Evolutionary conservation across 2,329 filamentous ascomycete species (phyloP).

Genomic region (Pezicula rhizophila): DNA sequence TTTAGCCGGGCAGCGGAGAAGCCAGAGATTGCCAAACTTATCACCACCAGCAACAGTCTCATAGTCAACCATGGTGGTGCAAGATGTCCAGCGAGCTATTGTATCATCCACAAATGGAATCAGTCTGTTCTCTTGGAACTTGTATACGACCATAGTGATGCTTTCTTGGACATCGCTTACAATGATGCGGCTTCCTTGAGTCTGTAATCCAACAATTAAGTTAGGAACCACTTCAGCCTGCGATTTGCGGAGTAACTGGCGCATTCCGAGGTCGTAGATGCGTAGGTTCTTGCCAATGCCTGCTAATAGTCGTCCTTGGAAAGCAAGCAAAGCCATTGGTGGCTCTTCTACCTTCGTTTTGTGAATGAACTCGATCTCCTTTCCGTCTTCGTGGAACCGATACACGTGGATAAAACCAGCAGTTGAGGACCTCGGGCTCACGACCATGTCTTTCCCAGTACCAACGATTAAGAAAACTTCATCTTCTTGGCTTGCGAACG

Average conservation of each 20-base stretch:
- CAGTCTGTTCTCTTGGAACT: conserved; percentile 81
- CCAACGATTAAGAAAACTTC: conserved; percentile 91
- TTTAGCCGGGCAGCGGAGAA: conserved; percentile 81
- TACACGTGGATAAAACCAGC: conserved; percentile 90
- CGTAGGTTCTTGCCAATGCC: conserved; percentile 77
- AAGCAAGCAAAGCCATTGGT: conserved; percentile 81
- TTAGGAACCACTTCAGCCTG: conserved; percentile 74
- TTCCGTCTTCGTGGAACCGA: conserved; percentile 80
- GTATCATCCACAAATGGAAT: conserved; percentile 93
- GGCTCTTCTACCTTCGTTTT: conserved; percentile 91
- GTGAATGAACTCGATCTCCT: conserved; percentile 86
- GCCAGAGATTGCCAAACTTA: conserved; percentile 95
- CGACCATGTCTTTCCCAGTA: conserved; percentile 82
- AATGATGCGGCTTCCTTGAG: conserved; percentile 84
- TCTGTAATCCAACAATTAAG: conserved; percentile 82
- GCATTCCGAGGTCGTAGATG: conserved; percentile 89
- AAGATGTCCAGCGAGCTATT: conserved; percentile 83
- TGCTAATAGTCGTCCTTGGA: conserved; percentile 85
- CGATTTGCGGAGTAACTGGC: conserved; percentile 85
- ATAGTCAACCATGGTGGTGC: conserved; percentile 92
- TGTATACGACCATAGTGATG: conserved; percentile 89
- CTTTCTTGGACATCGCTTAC: conserved; percentile 91
- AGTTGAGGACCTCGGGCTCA: conserved; percentile 68
- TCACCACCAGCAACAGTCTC: conserved; percentile 92
- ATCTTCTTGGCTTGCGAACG: conserved; percentile 82